Base-by-base conservation (phyloP, 2,329 filamentous ascomycete species). In the Cladophialophora psammophila region DNA sequence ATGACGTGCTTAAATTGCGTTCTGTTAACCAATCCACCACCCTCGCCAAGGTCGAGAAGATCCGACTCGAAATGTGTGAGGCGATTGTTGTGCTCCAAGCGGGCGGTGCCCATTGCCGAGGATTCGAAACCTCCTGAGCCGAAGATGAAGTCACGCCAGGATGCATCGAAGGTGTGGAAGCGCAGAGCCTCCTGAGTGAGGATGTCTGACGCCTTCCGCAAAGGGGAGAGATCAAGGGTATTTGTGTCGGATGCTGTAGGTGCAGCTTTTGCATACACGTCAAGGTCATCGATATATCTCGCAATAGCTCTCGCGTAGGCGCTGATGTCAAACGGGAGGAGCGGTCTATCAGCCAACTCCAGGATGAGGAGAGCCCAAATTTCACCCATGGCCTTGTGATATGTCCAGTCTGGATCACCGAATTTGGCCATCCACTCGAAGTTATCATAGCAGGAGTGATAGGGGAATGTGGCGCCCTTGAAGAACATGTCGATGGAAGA, bases 1-100 rank as follows among this genome's bases (percentile, higher is more conserved):
- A 99, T 81, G 75, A 96, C 86, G 79, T 97, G 95, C 78, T 96
- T 97, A 84, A 93, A 99, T 80, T 98, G 95, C 5, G 91, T 91
- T 71, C 94, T 89, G 73, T 92, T 92, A 45, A 58, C 61, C 20
- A 72, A 58, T 1, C 71, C 72, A 5, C 65, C 68, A 10, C 58
- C 63, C 12, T 69, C 63, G 50, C 90, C 88, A 60, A 93, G 76
- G 80, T 99, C 95, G 34, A 98, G 80, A 60, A 99, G 79, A 75
- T 92, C 84, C 8, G 90, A 90, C 77, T 99, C 95, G 75, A 99
- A 97, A 60, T 83, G 83, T 2, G 88, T 87, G 86, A 97, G 90
- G 70, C 89, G 88, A 63, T 86, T 85, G 77, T 98, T 98, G 77
- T 94, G 93, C 48, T 86, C 86, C 67, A 90, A 80, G n/a, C 95